Base-by-base conservation (phyloP, 75 land plant species). In the Ceratopteris richardii region DNA sequence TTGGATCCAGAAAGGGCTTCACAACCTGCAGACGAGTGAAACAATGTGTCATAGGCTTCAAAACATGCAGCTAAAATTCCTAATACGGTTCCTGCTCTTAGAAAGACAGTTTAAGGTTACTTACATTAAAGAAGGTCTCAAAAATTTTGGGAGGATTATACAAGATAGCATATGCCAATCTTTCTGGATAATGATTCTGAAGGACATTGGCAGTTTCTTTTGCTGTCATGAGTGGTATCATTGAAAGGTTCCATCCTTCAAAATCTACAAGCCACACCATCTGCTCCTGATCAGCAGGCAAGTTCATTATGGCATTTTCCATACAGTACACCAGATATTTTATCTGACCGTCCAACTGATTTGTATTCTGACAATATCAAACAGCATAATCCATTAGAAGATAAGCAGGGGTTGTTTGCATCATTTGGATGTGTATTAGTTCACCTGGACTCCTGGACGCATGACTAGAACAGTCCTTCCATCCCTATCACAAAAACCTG, bases 191-290 rank as follows among this genome's bases (percentile, higher is more conserved):
- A 25, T 72, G 75, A 17, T 80, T 60, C 66, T 86, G 87, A 37
- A 86, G 60, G 24, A 86, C 72, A 69, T 80, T 71, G 17, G 86
- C 81, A 25, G 90, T 86, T 63, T 86, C 86, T 24, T 65, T 59
- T n/a, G 87, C 75, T 43, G 68, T 66, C 68, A 64, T 80, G 40
- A 86, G 60, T 21, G 90, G 81, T 17, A 86, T 70, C 57, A 66
- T 57, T 2, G 73, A 68, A 48, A 76, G 1, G 36, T 52, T 75
- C 72, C 73, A 86, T 19, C 78, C 79, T 18, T 77, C 37, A 51
- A 82, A 86, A 64, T 83, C 86, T 39, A 86, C 77, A 26, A 86
- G 58, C 90, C 87, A 86, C 9, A 83, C 81, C 86, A 83, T 86
- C 61, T 83, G 80, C 54, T 86, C 90, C 51, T 82, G 90, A 18